Evolutionary conservation across 2,329 filamentous ascomycete genomes (phyloP), one percentile per base, ranked within the genome.

Genomic region (Colletotrichum cuscutae): DNA sequence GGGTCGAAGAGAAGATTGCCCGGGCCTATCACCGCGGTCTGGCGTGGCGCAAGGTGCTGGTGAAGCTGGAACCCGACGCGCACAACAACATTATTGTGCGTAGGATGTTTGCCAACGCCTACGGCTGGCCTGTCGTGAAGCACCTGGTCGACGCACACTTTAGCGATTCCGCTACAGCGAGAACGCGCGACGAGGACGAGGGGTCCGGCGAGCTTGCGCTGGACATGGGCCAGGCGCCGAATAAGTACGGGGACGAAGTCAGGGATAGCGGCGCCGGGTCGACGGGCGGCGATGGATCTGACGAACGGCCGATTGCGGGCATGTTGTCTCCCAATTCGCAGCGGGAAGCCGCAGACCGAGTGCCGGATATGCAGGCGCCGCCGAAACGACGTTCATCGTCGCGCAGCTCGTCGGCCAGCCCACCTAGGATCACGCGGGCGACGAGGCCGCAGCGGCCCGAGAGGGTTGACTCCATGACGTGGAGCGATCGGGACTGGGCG

Each of bases 41-140:
- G 24, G 94, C 94, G 1, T 99, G 97, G 97, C 93, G 97, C 58
- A 99, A 99, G 81, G 97, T 99, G 1, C 89, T 99, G 4, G 97
- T 99, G 15, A 93, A 97, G 66, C 87, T 99, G 2, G 96, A 99
- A 80, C 97, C 97, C 0, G 97, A 99, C 82, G 97, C 97, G 0
- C 97, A 99, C 84, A 99, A 99, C 83, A 99, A 99, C 82, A 97
- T 99, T 76, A 93, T 98, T 73, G 97, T 99, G 28, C 93, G 97
- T 19, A 92, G 97, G 68, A 97, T 95, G 92, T 99, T 99, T 81
- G 93, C 95, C 69, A 99, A 99, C 79, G 97, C 97, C 0, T 97
- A 97, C 78, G 97, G 97, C 2, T 99, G 97, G 97, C 97, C 97
- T 0, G 97, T 99, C 1, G 87, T 98, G 62, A 95, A 98, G 83